phyloP scores from a whole-genome alignment of 2,329 filamentous ascomycete genomes.

The Microcyclospora pomicola region DNA sequence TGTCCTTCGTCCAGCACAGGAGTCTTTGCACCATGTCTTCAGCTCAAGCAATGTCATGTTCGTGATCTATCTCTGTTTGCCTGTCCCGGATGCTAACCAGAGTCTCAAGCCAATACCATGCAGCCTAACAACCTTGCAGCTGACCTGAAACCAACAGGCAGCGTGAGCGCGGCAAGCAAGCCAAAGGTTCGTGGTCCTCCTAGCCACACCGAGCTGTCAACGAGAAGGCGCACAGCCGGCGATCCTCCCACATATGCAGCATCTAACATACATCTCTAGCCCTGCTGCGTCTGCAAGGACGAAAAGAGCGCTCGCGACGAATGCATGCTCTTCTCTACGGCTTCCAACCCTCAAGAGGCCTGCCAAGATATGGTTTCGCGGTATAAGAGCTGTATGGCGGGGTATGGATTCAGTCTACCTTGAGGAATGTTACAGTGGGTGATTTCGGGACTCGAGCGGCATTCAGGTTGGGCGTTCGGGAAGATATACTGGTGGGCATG shows the following conservation, averaged over 20 bases:
- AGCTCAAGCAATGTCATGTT: no score
- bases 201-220: not conserved
- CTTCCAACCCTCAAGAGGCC: conserved; percentile 67
- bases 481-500: no score
- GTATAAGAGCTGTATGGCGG: conserved; percentile 85
- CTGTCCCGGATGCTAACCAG: no score
- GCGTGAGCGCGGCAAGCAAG: not conserved
- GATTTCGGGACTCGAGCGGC: no score
- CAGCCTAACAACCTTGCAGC: conserved; percentile 31
- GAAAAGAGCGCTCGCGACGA: conserved; percentile 89
- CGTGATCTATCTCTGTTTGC: no score
- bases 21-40: no score
- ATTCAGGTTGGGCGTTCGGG: no score
- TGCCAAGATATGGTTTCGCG: conserved; percentile 71
- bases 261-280: conserved; percentile 37
- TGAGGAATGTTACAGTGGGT: conserved; percentile 1
- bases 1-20: no score
- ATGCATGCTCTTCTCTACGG: conserved; percentile 94
- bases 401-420: conserved; percentile 66
- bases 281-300: conserved; percentile 94
- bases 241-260: conserved; percentile 4
- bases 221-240: not conserved
- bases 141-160: conserved; percentile 27
- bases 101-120: conserved; percentile 4
- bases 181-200: not conserved